Evolutionary conservation across 345 rosid species (phyloP), one percentile per base, ranked within the genome.

Genomic region (Populus ilicifolia): DNA sequence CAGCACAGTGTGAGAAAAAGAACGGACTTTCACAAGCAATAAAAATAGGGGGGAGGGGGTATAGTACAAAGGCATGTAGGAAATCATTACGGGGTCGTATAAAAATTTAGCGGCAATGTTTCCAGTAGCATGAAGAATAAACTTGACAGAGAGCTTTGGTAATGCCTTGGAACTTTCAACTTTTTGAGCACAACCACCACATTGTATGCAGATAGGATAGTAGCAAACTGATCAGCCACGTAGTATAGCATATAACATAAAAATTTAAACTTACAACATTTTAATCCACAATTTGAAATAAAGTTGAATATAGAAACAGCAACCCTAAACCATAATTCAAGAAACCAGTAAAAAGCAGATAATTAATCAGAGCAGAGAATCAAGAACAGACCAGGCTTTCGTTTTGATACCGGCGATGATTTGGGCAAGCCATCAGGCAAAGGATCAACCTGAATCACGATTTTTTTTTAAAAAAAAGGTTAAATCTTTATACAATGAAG

Each of bases 21-120:
- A 17, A 39, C 44, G 75, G 38, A 67, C 33, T 56, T 64, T 69
- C 52, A 38, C 2, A 71, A 75, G 46, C 3, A 17, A 59, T 43
- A 29, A 21, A 35, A 61, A 61, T 29, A 1, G 29, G 29, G 29
- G 1, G 29, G 29, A 1, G 29, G 29, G 29, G 29, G 29, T 0
- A 27, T 10, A 35, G 17, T 43, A 21, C 27, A 10, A 62, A 27
- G 25, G 20, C 11, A 27, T 3, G 6, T 44, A 11, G 69, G 70
- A 74, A 70, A 69, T 17, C 14, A 77, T 76, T 72, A 92, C 98
- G 87, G 84, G 83, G 80, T 90, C 87, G 83, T 91, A 94, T 0
- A 62, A 50, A 82, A 93, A 93, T 82, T 89, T 93, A 14, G 93
- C 98, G 48, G 97, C 98, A 78, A 93, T 80, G 78, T 80, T 85